Evolutionary conservation across 495 filamentous ascomycete genomes (phyloP).

Genomic region (Hypoxylon intermedium): DNA sequence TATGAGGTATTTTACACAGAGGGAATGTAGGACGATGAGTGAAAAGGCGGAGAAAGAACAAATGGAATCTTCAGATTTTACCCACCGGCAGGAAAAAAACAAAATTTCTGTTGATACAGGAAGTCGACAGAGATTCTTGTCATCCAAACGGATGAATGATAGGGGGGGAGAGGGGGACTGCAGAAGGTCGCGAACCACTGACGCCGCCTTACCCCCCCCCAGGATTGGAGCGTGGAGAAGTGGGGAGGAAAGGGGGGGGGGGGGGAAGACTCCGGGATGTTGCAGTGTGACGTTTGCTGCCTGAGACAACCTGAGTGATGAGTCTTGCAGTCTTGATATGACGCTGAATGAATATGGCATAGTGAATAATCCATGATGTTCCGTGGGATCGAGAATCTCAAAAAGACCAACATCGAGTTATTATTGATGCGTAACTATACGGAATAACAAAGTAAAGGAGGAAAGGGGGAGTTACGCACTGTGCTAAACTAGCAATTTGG

Average conservation of each 20-base stretch:
- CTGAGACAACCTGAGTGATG: slow-evolving; percentile 6
- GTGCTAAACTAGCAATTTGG: background rate
- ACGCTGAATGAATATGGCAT: too few relatives aligned
- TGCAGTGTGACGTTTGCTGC: slow-evolving; percentile 11
- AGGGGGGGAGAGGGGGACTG: background rate
- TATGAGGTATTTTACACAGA: background rate
- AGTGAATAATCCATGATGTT: too few relatives aligned
- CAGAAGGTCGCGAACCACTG: slow-evolving; percentile 27
- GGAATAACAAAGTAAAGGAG: too few relatives aligned
- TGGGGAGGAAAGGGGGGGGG: background rate
- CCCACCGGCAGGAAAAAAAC: too few relatives aligned
- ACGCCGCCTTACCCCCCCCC: background rate
- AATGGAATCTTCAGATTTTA: background rate
- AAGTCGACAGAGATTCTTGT: background rate
- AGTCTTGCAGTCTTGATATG: too few relatives aligned
- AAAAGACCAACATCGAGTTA: too few relatives aligned
- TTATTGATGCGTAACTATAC: too few relatives aligned
- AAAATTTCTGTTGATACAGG: background rate
- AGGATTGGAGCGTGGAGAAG: slow-evolving; percentile 25
- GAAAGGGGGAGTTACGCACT: too few relatives aligned
- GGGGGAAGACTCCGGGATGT: background rate
- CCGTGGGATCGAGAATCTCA: background rate
- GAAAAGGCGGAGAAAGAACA: slow-evolving; percentile 14
- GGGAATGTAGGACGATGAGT: background rate
- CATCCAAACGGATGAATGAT: slow-evolving; percentile 19